Base-by-base conservation (phyloP, 2,329 filamentous ascomycete genomes). In the Eutypa lata region DNA sequence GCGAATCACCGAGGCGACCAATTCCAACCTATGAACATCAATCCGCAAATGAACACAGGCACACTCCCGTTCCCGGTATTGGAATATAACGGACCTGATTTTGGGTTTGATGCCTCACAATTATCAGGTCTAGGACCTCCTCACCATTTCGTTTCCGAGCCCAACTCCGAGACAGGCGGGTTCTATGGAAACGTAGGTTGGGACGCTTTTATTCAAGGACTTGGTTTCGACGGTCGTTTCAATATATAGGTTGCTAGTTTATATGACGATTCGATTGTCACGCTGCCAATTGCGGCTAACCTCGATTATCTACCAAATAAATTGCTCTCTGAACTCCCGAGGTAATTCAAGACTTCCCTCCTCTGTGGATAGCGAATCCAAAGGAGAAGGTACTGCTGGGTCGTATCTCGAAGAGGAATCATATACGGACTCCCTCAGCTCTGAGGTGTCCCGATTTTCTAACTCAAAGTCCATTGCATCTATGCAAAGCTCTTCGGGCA, bases 31-130 rank as follows among this genome's bases (percentile, higher is more conserved):
- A 11, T 42, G 8, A 19, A 42, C 19, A 18, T 19, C 7, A 10
- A 18, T 21, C 8, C 38, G 8, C 38, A 42, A 11, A 42, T 22
- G 18, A 21, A 18, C 13, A 22, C 14, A 21, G 38, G 38, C 19
- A 13, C 38, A 14, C 33, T 37, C 24, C 24, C 38, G 18, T 42
- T 52, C 10, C 50, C 50, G 7, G 50, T 55, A 19, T 18, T 53
- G 21, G 45, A 55, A 28, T 55, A 53, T 18, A 50, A 44, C n/a
- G 53, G 53, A 4, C 53, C 53, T 7, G 53, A 55, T 26, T 55
- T 55, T 35, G 53, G 53, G 18, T 55, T 55, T 18, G 53, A 55
- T 45, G 50, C 53, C 7, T 14, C 48, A 19, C 50, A 49, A 26
- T 11, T 42, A n/a, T 35, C 28, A n/a, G 21, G 26, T 33, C 18